Evolutionary conservation across 805 yeast genomes (phyloP), one percentile per base, ranked within the genome.

Genomic region (Tetrapisispora namnaoensis): DNA sequence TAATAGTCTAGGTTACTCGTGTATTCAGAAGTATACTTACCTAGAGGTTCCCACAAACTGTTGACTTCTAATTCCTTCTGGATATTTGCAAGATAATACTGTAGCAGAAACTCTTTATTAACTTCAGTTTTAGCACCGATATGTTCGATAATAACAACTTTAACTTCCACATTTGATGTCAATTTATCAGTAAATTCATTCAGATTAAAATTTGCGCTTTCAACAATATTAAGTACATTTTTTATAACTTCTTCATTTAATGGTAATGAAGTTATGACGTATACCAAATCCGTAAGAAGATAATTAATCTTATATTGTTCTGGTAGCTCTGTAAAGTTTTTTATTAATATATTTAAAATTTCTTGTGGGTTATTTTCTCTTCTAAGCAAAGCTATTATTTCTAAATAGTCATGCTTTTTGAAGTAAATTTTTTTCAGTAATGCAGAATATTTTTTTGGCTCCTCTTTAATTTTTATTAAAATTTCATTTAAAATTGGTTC

Each of bases 61-160:
- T 47, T 47, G 0, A 44, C 44, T 16, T 53, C 49, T 20, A 63
- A 51, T 3, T 44, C 39, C 21, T 55, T 58, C 40, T 55, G 55
- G 13, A 65, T 36, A 18, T 56, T 53, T 3, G 57, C 52, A 28
- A 57, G 43, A 47, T 65, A 65, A 47, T 56, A 62, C 14, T 57
- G 52, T 2, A 57, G 22, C 34, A 65, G 45, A 47, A 62, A 63
- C 30, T 53, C 53, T 32, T 48, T 55, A 42, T 65, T 66, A n/a
- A 51, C 43, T 13, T 45, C 30, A 35, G 54, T 51, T 17, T 47
- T 38, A 1, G 56, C 45, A 1, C 64, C 62, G 8, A 62, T 42
- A 24, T 51, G 46, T 50, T 65, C 67, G 4, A 63, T 48, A 8
- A 63, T 39, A 1, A 49, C 35, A 1, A 64, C 63, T 44, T 60